Conservation (phyloP, 768 basidiomycete species). For the Hericium alpestre region DNA sequence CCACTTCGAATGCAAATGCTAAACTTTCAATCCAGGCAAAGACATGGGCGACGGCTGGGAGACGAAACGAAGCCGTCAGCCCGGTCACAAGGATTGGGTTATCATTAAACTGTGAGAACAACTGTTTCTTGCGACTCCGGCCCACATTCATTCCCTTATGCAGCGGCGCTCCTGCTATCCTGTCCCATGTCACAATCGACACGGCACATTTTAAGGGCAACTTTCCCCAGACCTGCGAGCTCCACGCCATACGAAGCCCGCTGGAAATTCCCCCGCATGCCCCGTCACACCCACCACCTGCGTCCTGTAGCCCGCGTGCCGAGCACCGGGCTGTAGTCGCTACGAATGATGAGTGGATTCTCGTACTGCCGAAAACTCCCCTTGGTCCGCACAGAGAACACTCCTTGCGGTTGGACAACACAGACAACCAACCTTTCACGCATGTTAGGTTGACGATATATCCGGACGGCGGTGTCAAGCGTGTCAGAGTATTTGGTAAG, state of each 20-base stretch:
- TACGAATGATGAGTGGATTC: constrained; percentile 52
- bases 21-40: constrained; percentile 33
- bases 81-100: constrained; percentile 84
- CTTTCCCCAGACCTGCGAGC: constrained; percentile 80
- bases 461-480: constrained; percentile 93
- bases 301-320: constrained; percentile 8
- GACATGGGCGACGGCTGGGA: constrained; percentile 99
- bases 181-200: constrained; percentile 81
- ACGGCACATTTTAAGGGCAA: constrained; percentile 95
- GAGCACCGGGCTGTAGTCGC: constrained; percentile 17
- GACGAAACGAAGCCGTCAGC: constrained; percentile 75
- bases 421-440: constrained; percentile 48
- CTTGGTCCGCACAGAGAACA: constrained; percentile 87
- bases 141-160: not conserved
- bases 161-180: constrained; percentile 63
- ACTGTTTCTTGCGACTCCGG: not conserved
- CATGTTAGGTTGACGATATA: constrained; percentile 85
- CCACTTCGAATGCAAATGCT: not conserved
- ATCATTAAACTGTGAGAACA: constrained; percentile 72
- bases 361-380: constrained; percentile 65
- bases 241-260: constrained; percentile 43
- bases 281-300: constrained; percentile 5
- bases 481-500: constrained; percentile 75
- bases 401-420: constrained; percentile 72
- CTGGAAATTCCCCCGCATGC: constrained; percentile 23